Base-by-base conservation (phyloP, 2,329 filamentous ascomycete species). In the Eurotiales sp. region DNA sequence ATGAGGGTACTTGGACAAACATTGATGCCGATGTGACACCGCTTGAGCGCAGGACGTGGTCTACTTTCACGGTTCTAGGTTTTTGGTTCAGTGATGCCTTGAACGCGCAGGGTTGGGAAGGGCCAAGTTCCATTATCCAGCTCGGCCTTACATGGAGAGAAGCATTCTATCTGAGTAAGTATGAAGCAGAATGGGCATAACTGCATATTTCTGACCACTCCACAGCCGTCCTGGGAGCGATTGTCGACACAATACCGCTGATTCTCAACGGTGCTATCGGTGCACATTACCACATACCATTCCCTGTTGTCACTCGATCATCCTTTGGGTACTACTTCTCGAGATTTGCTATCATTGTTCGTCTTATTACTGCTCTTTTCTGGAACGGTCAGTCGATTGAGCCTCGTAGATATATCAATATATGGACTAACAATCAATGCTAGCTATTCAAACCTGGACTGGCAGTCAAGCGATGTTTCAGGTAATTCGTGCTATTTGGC, bases 21-120 rank as follows among this genome's bases (percentile, higher is more conserved):
- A 67, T 72, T 39, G 74, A 77, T 56, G 64, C 63, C 50, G 73
- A 76, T 57, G 70, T 73, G 0, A 75, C 73, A 11, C 75, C 74
- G 14, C 43, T 71, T 7, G 72, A 77, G 32, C 65, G 70, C 27
- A 63, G 72, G 14, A 76, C 72, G 0, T 77, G 75, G 75, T 68
- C 69, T 1, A 65, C 65, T 1, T 67, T 67, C 49, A 70, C 70
- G 2, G 66, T 74, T 25, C 58, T 72, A 6, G 70, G 70, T 1
- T 77, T 72, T 57, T 77, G 75, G 75, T 69, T 76, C 53, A 67
- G 61, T n/a, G 74, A 76, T 60, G 66, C 72, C 8, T 61, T 76
- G 56, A 74, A 73, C 46, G 72, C 72, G 25, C 72, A 75, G 57
- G 64, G 66, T 36, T 77, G 75, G 73, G 66, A 70, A 59, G 69